Evolutionary conservation across 805 yeast genomes (phyloP).

Genomic region (Jamesozyma gamospora): DNA sequence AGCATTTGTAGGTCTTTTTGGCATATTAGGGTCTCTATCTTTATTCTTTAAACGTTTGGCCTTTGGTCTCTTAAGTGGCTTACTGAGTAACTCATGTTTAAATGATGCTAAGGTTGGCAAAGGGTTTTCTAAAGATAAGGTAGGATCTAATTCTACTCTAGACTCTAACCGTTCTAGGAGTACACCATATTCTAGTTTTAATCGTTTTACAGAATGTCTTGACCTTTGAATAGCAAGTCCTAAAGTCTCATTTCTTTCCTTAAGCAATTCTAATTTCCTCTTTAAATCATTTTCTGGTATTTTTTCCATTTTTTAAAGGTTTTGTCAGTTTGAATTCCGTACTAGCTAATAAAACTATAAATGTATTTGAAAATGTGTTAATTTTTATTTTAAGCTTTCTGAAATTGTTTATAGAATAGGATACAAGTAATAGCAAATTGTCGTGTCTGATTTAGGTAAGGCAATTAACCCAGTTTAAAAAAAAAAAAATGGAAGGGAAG

Average conservation of each 20-base stretch:
- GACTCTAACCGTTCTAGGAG: conserved; percentile 71
- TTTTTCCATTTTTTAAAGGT: neutral
- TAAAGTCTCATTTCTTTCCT: conserved; percentile 66
- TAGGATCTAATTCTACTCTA: conserved; percentile 33
- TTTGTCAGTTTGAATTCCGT: too few species aligned
- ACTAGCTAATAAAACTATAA: too few species aligned
- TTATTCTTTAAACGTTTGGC: conserved; percentile 29
- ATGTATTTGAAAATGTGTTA: too few species aligned
- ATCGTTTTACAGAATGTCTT: conserved; percentile 61
- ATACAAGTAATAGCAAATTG: too few species aligned
- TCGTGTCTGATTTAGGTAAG: too few species aligned
- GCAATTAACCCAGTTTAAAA: too few species aligned
- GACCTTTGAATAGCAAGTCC: conserved; percentile 71
- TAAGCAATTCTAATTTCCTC: conserved; percentile 54
- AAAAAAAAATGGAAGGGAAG: too few species aligned
- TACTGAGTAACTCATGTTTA: conserved; percentile 17
- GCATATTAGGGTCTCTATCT: conserved; percentile 72
- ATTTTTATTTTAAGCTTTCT: too few species aligned
- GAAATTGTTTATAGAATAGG: too few species aligned
- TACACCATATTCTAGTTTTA: conserved; percentile 74
- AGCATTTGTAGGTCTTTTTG: conserved; percentile 86
- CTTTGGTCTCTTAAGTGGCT: conserved; percentile 18
- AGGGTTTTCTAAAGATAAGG: conserved; percentile 21
- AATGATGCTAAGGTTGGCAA: conserved; percentile 25
- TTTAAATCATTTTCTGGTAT: conserved; percentile 2